Conservation (phyloP, 2,329 filamentous ascomycete genomes). For the Cladophialophora psammophila region DNA sequence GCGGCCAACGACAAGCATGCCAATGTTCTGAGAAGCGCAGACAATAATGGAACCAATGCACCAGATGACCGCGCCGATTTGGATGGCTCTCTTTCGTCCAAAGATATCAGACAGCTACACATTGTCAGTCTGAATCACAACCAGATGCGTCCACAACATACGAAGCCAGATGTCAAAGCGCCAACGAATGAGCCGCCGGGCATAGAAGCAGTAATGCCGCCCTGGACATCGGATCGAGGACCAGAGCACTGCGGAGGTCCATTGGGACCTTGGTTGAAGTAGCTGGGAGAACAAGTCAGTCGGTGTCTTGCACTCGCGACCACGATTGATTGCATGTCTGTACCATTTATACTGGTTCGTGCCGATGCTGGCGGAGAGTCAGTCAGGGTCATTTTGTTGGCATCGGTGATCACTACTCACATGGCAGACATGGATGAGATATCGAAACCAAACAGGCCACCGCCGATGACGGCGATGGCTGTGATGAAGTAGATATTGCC, state of each 20-base stretch:
- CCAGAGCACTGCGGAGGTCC: conserved; percentile 63
- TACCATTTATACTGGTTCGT: conserved; percentile 71
- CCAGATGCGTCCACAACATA: conserved; percentile 63
- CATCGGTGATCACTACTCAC: conserved; percentile 48
- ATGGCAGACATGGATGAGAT: conserved; percentile 61
- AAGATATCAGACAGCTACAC: conserved; percentile 63
- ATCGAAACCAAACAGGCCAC: conserved; percentile 66
- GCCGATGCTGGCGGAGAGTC: conserved; percentile 69
- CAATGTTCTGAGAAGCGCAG: conserved; percentile 63
- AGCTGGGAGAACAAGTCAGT: conserved; percentile 52
- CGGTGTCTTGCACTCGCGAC: neutral
- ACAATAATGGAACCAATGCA: conserved; percentile 41
- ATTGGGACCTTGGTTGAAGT: conserved; percentile 51
- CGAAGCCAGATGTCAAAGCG: conserved; percentile 63
- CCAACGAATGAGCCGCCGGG: conserved; percentile 74
- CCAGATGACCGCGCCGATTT: conserved; percentile 61
- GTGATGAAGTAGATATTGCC: conserved; percentile 67
- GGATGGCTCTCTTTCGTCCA: conserved; percentile 62
- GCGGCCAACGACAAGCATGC: conserved; percentile 75
- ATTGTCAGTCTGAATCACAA: conserved; percentile 43
- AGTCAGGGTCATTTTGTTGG: conserved; percentile 49
- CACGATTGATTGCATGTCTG: conserved; percentile 62
- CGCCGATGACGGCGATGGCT: conserved; percentile 64
- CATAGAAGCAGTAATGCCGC: conserved; percentile 73
- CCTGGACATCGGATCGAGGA: conserved; percentile 40